These are phyloP conservation scores for Alternaria viburni DNA, from an alignment of 2,329 filamentous ascomycete genomes.

Conservation along the genomic window DNA sequence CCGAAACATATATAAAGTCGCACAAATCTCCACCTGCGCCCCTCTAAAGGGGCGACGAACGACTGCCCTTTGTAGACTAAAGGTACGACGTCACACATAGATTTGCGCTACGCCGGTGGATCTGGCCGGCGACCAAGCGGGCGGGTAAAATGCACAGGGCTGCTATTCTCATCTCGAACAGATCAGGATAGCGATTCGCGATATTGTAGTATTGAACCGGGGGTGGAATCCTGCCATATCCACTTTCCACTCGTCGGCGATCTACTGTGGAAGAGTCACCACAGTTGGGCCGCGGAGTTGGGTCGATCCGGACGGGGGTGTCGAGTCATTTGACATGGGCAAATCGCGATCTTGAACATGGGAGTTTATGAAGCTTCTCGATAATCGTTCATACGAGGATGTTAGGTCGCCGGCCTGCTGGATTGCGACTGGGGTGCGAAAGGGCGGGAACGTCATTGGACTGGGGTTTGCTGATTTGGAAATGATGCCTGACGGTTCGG, in stretches of 20 bases:
- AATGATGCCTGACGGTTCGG: slow-evolving; percentile 10
- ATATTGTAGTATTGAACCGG: background rate
- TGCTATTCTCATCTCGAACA: background rate
- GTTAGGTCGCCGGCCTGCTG: background rate
- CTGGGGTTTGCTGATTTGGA: slow-evolving; percentile 2
- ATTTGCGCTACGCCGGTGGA: slow-evolving; percentile 7
- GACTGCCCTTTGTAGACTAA: background rate
- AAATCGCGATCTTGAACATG: background rate
- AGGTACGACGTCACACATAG: slow-evolving; percentile 7
- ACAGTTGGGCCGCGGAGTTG: slow-evolving; percentile 8
- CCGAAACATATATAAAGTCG: background rate
- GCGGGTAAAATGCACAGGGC: slow-evolving; percentile 2
- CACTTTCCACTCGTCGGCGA: slow-evolving; percentile 1
- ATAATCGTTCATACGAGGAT: background rate
- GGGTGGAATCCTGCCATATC: background rate
- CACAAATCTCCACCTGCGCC: slow-evolving; percentile 4
- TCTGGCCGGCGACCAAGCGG: slow-evolving; percentile 5
- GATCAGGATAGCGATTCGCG: background rate
- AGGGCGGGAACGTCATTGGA: background rate
- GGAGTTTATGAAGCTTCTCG: background rate
- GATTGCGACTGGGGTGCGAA: background rate
- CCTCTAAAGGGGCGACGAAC: background rate
- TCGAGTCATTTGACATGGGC: slow-evolving; percentile 6
- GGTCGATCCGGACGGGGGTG: slow-evolving; percentile 8
- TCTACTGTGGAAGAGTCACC: slow-evolving; percentile 1